Conservation (phyloP, 768 basidiomycete genomes). For the Mycena rosella region DNA sequence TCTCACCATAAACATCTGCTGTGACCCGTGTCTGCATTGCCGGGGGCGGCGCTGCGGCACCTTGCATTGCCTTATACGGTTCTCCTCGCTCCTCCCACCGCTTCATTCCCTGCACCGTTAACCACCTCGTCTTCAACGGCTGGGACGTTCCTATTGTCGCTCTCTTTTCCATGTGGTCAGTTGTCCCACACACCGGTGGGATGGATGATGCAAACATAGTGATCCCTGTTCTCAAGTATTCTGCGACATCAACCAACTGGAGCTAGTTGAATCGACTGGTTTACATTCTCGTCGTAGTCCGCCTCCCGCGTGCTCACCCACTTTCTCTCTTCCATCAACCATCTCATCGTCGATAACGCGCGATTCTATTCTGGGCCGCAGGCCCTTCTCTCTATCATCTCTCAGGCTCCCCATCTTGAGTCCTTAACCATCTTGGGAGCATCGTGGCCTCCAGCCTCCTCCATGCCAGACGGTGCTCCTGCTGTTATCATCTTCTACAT, state of each 20-base stretch:
- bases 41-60: background rate
- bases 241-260: background rate
- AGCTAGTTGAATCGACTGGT: constrained; percentile 7
- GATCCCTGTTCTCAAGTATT: constrained; percentile 1
- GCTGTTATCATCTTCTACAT: background rate
- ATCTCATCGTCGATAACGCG: background rate
- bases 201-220: background rate
- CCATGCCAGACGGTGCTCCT: background rate
- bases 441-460: background rate
- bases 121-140: background rate
- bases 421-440: background rate
- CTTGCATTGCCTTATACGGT: background rate
- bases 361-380: background rate
- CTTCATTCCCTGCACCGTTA: background rate
- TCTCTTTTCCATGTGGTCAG: background rate
- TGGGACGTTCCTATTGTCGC: background rate
- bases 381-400: background rate
- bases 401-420: background rate
- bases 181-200: background rate
- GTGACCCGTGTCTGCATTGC: constrained; percentile 1
- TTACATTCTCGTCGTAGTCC: background rate
- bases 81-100: constrained; percentile 9
- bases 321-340: constrained; percentile 4
- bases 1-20: constrained; percentile 3
- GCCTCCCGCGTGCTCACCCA: background rate